Evolutionary conservation across 164 flowering plant species (phyloP).

Genomic region (Liriodendron chinense): DNA sequence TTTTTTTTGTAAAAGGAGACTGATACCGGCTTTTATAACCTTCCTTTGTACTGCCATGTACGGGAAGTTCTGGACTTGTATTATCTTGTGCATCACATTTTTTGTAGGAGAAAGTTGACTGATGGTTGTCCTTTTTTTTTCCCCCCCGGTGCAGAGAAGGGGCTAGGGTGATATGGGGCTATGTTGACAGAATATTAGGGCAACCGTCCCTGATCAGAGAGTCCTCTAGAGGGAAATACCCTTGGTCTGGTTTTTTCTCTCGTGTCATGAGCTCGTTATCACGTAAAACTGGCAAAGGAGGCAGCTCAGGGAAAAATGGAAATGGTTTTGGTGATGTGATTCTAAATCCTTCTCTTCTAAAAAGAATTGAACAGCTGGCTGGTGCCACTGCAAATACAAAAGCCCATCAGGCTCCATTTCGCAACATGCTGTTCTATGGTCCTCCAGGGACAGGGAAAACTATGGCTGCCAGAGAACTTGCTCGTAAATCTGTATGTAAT

Average conservation of each 20-base stretch:
- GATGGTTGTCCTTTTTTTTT: constrained; percentile 5
- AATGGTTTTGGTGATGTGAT: constrained; percentile 90
- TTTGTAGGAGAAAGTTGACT: background rate
- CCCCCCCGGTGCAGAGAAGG: constrained; percentile 75
- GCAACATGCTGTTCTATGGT: constrained; percentile 97
- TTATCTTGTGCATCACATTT: background rate
- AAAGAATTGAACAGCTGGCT: constrained; percentile 83
- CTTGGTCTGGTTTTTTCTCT: constrained; percentile 82
- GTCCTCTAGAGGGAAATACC: constrained; percentile 90
- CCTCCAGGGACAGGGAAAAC: constrained; percentile 99
- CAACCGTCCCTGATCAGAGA: constrained; percentile 97
- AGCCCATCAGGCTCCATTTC: constrained; percentile 86
- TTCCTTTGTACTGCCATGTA: too few species aligned
- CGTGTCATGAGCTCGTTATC: constrained; percentile 52
- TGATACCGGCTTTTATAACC: background rate
- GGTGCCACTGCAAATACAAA: constrained; percentile 95
- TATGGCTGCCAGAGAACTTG: constrained; percentile 97
- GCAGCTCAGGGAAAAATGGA: constrained; percentile 37
- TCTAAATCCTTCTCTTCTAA: constrained; percentile 75
- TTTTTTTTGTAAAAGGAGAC: background rate
- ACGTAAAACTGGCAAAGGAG: constrained; percentile 28
- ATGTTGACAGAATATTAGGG: constrained; percentile 93
- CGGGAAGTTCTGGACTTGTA: background rate
- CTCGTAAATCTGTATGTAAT: constrained; percentile 78
- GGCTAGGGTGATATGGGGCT: constrained; percentile 88